phyloP scores from a whole-genome alignment of 1,284 basidiomycete species.

The Tilletia setariae region DNA sequence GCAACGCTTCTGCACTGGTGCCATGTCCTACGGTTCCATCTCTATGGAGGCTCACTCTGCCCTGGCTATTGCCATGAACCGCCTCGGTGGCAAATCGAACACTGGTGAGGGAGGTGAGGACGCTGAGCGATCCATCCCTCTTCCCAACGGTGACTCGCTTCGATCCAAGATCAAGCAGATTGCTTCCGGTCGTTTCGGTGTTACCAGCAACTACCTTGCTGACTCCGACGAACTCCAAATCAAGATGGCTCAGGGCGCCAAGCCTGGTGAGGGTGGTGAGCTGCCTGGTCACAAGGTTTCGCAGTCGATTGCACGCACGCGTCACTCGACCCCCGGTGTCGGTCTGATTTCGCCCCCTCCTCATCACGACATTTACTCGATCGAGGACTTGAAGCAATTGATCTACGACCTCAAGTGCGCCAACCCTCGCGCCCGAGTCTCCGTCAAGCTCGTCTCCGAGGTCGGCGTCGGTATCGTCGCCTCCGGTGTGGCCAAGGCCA shows the following conservation, averaged over 20 bases:
- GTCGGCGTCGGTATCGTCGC: constrained; percentile 51
- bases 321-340: constrained; percentile 50
- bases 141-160: constrained; percentile 51
- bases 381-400: constrained; percentile 51
- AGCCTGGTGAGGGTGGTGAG: constrained; percentile 53
- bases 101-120: constrained; percentile 53
- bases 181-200: constrained; percentile 51
- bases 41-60: constrained; percentile 44
- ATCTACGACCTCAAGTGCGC: constrained; percentile 53
- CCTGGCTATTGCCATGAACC: constrained; percentile 50
- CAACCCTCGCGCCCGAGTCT: constrained; percentile 47
- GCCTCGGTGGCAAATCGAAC: constrained; percentile 51
- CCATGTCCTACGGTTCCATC: constrained; percentile 53
- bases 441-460: constrained; percentile 51
- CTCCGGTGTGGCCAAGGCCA: constrained; percentile 51
- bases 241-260: constrained; percentile 53
- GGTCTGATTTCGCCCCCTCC: constrained; percentile 50
- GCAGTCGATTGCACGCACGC: constrained; percentile 48
- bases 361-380: constrained; percentile 53
- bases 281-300: constrained; percentile 52
- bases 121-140: constrained; percentile 49
- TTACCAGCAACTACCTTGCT: constrained; percentile 48
- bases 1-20: constrained; percentile 52
- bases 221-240: constrained; percentile 52
- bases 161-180: constrained; percentile 54